Evolutionary conservation across 768 basidiomycete species (phyloP).

Genomic region (Leucogyrophana mollusca): DNA sequence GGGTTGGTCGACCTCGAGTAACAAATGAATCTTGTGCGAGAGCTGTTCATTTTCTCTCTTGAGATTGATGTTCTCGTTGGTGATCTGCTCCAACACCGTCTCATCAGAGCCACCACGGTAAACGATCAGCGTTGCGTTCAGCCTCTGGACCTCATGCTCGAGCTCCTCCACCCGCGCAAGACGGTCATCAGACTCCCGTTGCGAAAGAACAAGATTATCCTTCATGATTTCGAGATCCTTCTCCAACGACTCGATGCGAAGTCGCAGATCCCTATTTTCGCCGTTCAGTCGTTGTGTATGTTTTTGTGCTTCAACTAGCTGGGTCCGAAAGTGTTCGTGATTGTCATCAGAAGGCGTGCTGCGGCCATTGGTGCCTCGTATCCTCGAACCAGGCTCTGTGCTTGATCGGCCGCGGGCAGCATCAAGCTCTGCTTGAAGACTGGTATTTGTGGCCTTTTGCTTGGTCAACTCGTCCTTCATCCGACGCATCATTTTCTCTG

Average conservation of each 20-base stretch:
- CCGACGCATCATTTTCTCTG: slow-evolving; percentile 95
- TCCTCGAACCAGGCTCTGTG: slow-evolving; percentile 47
- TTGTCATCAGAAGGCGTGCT: slow-evolving; percentile 77
- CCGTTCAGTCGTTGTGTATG: slow-evolving; percentile 67
- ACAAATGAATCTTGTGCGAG: slow-evolving; percentile 86
- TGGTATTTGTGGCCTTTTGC: slow-evolving; percentile 79
- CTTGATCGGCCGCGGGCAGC: slow-evolving; percentile 58
- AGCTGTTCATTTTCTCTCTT: slow-evolving; percentile 86
- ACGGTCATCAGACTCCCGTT: slow-evolving; percentile 79
- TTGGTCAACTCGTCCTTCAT: slow-evolving; percentile 95
- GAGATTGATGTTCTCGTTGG: slow-evolving; percentile 75
- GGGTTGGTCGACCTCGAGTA: slow-evolving; percentile 84
- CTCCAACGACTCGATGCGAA: slow-evolving; percentile 72
- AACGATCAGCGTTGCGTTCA: slow-evolving; percentile 70
- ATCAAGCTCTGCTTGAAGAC: slow-evolving; percentile 85
- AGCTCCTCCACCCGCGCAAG: slow-evolving; percentile 75
- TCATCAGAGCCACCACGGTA: slow-evolving; percentile 78
- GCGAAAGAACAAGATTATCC: slow-evolving; percentile 66
- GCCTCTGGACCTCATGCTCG: slow-evolving; percentile 74
- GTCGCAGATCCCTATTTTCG: slow-evolving; percentile 76
- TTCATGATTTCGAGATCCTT: slow-evolving; percentile 71
- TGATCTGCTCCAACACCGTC: slow-evolving; percentile 76
- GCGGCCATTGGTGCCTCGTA: slow-evolving; percentile 66
- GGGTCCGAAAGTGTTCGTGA: slow-evolving; percentile 61
- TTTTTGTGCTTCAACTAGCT: slow-evolving; percentile 76